These are phyloP conservation scores for Dryadomyces sulphureus DNA, from an alignment of 2,329 filamentous ascomycete species.

Conservation along the genomic window DNA sequence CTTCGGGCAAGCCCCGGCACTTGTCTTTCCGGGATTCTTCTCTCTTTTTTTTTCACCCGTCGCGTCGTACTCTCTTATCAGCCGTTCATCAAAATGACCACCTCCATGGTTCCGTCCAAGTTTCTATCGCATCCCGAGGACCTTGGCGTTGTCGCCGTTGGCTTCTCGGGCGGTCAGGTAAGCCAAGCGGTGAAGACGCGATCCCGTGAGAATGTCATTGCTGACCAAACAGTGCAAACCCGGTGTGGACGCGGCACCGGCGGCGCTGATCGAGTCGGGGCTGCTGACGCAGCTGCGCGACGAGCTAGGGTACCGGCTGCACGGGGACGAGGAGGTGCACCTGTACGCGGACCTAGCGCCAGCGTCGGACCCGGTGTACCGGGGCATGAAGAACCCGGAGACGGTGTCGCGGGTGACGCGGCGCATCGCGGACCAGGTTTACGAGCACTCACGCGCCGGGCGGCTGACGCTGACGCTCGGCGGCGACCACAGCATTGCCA, in stretches of 20 bases:
- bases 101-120: constrained; percentile 43
- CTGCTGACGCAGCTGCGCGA: constrained; percentile 69
- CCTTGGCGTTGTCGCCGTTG: constrained; percentile 83
- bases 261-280: constrained; percentile 76
- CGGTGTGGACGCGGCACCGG: constrained; percentile 81
- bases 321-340: constrained; percentile 73
- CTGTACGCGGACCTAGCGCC: constrained; percentile 66
- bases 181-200: not conserved
- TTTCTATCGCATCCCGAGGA: constrained; percentile 71
- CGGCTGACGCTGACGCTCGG: constrained; percentile 85
- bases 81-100: constrained; percentile 26
- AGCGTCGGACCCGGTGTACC: constrained; percentile 58
- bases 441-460: constrained; percentile 68
- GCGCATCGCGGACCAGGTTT: constrained; percentile 69
- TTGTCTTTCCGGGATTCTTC: not conserved
- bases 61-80: not conserved
- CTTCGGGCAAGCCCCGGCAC: not conserved
- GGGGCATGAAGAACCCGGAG: constrained; percentile 87
- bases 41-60: not conserved
- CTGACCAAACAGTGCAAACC: constrained; percentile 53
- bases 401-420: constrained; percentile 75
- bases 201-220: not conserved
- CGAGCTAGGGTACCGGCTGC: constrained; percentile 78
- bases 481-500: constrained; percentile 92
- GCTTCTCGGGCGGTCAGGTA: constrained; percentile 94